Evolutionary conservation across 2,329 filamentous ascomycete genomes (phyloP).

Genomic region (Monosporascus sp.): DNA sequence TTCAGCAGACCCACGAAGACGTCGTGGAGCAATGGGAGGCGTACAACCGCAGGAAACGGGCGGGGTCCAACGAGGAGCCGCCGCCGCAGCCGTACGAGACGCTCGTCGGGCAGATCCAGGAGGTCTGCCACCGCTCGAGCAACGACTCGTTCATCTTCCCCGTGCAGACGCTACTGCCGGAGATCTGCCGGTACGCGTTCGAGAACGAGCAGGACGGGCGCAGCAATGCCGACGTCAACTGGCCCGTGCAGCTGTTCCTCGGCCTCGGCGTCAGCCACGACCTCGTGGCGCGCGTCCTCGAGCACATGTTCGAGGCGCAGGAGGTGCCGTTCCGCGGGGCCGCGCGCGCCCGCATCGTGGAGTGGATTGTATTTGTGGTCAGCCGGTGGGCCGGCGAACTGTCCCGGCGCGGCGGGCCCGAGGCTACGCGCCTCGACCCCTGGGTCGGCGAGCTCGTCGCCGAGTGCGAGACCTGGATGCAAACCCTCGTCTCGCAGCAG

Average conservation of each 20-base stretch:
- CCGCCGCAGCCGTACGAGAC: conserved; percentile 63
- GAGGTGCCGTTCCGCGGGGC: conserved; percentile 54
- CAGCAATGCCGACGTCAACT: conserved; percentile 51
- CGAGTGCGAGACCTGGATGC: conserved; percentile 39
- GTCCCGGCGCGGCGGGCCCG: conserved; percentile 21
- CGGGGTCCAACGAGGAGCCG: conserved; percentile 27
- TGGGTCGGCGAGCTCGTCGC: conserved; percentile 37
- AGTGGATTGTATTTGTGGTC: conserved; percentile 48
- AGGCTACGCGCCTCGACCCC: conserved; percentile 19
- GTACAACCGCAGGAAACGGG: conserved; percentile 29
- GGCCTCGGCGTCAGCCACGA: conserved; percentile 52
- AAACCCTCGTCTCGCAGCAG: no score
- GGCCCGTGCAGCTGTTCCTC: conserved; percentile 54
- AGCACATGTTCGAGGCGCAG: conserved; percentile 53
- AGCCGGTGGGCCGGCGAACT: conserved; percentile 42
- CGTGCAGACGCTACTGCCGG: conserved; percentile 54
- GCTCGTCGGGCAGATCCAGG: conserved; percentile 59
- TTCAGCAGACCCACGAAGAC: conserved; percentile 65
- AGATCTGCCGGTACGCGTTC: conserved; percentile 59
- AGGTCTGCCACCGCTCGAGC: conserved; percentile 60
- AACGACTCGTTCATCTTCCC: conserved; percentile 65
- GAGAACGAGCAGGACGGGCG: conserved; percentile 54
- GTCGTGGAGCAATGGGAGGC: conserved; percentile 37
- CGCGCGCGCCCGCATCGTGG: conserved; percentile 45
- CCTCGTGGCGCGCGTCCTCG: conserved; percentile 51